Conservation (phyloP, 2,329 filamentous ascomycete species). For the Beauveria asiatica region DNA sequence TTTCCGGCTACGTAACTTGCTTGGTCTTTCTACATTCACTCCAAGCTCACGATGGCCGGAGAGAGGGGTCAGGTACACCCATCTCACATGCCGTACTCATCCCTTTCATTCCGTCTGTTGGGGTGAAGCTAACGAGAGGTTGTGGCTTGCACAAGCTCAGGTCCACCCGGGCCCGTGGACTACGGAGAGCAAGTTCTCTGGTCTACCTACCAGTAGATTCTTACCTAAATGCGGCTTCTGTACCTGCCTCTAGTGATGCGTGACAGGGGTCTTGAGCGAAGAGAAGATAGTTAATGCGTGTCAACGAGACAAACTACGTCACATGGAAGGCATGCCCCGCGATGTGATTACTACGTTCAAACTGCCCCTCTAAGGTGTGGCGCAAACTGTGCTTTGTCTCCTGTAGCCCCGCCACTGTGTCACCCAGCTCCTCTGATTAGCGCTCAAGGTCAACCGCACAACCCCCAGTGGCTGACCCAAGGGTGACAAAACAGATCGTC, state of each 20-base stretch:
- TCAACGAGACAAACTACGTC: background rate
- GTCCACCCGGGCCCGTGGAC: background rate
- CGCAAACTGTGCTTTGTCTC: background rate
- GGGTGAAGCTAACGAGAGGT: background rate
- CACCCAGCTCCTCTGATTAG: background rate
- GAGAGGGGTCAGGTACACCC: background rate
- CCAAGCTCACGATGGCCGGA: background rate
- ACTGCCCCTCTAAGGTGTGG: slow-evolving; percentile 6
- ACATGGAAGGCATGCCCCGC: background rate
- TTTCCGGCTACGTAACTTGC: background rate
- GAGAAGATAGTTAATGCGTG: background rate
- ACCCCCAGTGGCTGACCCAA: background rate
- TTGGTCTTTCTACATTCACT: background rate
- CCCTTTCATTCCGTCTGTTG: background rate
- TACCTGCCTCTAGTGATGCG: background rate
- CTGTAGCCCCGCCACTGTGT: background rate
- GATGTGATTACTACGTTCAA: background rate
- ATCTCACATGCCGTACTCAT: background rate
- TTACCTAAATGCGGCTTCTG: background rate
- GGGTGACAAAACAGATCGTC: too few species aligned
- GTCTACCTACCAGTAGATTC: background rate
- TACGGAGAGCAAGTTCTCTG: background rate
- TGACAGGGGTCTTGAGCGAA: background rate
- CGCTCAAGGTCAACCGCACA: too few species aligned
- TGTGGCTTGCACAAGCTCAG: slow-evolving; percentile 5